These are phyloP conservation scores for Fraxinus platypoda DNA, from an alignment of 305 asterid genomes.

Conservation along the genomic window DNA sequence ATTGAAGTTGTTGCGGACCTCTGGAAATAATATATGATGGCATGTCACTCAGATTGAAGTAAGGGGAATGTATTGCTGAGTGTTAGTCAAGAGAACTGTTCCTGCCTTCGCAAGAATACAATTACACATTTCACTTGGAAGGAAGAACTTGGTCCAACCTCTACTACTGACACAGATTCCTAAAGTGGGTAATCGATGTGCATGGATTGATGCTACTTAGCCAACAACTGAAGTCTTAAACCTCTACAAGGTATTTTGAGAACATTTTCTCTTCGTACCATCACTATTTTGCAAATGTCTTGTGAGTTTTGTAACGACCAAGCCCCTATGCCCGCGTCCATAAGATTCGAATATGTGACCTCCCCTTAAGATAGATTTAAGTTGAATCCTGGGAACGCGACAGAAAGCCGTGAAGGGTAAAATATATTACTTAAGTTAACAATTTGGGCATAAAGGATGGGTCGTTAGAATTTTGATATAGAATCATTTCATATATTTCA, in stretches of 20 bases:
- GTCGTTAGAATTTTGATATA: not conserved
- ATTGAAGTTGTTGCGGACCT: constrained; percentile 10
- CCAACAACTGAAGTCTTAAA: constrained; percentile 68
- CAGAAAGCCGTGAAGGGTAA: not conserved
- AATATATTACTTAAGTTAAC: no score
- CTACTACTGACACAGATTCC: constrained; percentile 71
- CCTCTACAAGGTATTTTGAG: constrained; percentile 66
- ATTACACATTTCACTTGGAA: constrained; percentile 79
- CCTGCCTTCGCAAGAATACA: constrained; percentile 88
- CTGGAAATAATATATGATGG: not conserved
- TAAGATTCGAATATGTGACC: no score
- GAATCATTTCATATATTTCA: not conserved
- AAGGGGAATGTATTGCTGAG: constrained; percentile 74
- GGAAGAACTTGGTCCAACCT: constrained; percentile 82
- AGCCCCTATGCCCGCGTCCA: not conserved
- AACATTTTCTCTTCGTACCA: not conserved
- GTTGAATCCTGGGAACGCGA: not conserved
- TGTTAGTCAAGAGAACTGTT: constrained; percentile 76
- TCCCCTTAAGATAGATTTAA: no score
- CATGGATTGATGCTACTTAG: constrained; percentile 90
- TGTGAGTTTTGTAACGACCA: not conserved
- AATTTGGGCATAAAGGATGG: not conserved
- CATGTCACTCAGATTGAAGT: constrained; percentile 57
- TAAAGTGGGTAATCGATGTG: constrained; percentile 43
- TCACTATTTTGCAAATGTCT: not conserved